Base-by-base conservation (phyloP, 2,329 filamentous ascomycete species). In the Diaporthe amygdali region DNA sequence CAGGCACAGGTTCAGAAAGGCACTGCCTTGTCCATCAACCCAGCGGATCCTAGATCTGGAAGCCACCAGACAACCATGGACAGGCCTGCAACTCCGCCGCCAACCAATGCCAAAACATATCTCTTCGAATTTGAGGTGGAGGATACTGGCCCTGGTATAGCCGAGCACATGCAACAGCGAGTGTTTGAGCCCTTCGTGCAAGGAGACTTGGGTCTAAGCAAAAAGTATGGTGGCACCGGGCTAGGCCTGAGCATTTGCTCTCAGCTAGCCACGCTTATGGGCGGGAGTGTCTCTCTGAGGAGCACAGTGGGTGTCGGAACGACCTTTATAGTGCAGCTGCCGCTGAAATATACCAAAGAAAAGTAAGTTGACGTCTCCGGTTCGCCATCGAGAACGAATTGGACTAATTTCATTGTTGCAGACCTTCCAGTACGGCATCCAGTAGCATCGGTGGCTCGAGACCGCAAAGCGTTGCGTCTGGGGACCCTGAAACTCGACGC, bases 131-230 rank as follows among this genome's bases (percentile, higher is more conserved):
- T 97, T 72, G 93, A 97, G 78, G 94, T 97, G 0, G 88, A 94
- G 78, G 95, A 98, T 75, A 96, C 92, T 0, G 95, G 95, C 0
- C 95, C 94, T 0, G 95, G 95, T 34, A 97, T 97, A 69, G 90
- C 94, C 0, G 88, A 91, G 8, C 84, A 92, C 74, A 89, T 97
- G 80, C 94, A 95, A 76, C 86, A 93, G 70, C 92, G 92, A 75
- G 94, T 98, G 12, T 98, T 98, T 78, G 95, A 97, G 79, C 95
- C 95, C 0, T 98, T 98, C 78, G 93, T 97, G 0, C 95, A 98
- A 81, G 95, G 93, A n/a, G 95, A 97, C 78, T 84, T 96, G 1
- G 93, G 94, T 0, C 83, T 98, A 20, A 97, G 93, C 83, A 97
- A 94, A 80, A 96, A 96, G 77, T 97, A 92, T 78, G 94, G 94